Evolutionary conservation across 495 filamentous ascomycete genomes (phyloP).

Genomic region (Durotheca rogersii): DNA sequence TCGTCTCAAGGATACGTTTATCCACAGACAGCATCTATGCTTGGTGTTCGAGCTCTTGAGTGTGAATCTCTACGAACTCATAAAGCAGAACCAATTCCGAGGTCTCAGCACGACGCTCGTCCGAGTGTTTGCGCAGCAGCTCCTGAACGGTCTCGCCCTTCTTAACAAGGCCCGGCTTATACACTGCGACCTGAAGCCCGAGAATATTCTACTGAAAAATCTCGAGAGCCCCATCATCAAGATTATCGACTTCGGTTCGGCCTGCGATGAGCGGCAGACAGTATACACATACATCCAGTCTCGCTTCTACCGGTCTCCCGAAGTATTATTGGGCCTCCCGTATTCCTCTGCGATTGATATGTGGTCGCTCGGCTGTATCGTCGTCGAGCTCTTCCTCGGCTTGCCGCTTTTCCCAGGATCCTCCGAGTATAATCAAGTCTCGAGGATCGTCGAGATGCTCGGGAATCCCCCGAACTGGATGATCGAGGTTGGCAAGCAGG

Average conservation of each 20-base stretch:
- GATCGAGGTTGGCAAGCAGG: slow-evolving; percentile 98
- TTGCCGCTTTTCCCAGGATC: slow-evolving; percentile 95
- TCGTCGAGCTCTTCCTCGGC: slow-evolving; percentile 96
- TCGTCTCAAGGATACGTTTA: slow-evolving; percentile 96
- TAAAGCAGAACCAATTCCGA: slow-evolving; percentile 99
- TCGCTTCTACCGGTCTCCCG: slow-evolving; percentile 94
- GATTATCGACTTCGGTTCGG: slow-evolving; percentile 99
- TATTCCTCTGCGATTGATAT: slow-evolving; percentile 99
- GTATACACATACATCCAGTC: slow-evolving; percentile 99
- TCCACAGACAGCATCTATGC: slow-evolving; percentile 96
- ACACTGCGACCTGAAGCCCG: slow-evolving; percentile 97
- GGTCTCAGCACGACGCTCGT: slow-evolving; percentile 97
- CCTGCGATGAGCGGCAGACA: slow-evolving; percentile 96
- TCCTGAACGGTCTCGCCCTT: slow-evolving; percentile 87
- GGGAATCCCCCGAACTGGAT: slow-evolving; percentile 97
- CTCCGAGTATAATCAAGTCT: slow-evolving; percentile 98
- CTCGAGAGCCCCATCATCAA: slow-evolving; percentile 99
- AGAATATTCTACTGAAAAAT: slow-evolving; percentile 98
- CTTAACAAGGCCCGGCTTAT: slow-evolving; percentile 96
- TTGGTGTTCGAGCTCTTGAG: slow-evolving; percentile 96
- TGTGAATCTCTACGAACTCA: slow-evolving; percentile 97
- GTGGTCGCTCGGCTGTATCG: slow-evolving; percentile 99
- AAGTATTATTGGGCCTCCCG: slow-evolving; percentile 90
- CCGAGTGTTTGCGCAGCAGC: slow-evolving; percentile 95
- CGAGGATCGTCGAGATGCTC: slow-evolving; percentile 97